Evolutionary conservation across 2,329 filamentous ascomycete species (phyloP).

Genomic region (Neofusicoccum umdonicola): DNA sequence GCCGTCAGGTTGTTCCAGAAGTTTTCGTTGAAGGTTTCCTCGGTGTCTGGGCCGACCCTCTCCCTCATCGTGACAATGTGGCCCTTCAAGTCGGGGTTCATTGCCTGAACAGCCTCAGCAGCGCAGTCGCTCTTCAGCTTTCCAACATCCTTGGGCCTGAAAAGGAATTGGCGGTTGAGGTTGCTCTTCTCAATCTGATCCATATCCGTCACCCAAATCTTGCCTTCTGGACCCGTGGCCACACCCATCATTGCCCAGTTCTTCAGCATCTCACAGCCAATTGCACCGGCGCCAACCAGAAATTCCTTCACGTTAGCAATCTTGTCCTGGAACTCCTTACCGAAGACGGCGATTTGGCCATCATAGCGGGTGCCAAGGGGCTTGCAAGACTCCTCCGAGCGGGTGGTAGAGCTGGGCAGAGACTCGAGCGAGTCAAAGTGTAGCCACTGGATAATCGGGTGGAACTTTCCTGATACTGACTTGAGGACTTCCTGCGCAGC

Average conservation of each 20-base stretch:
- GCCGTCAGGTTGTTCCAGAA: slow-evolving; percentile 89
- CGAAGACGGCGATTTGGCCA: slow-evolving; percentile 95
- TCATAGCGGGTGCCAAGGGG: slow-evolving; percentile 86
- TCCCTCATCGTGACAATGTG: slow-evolving; percentile 87
- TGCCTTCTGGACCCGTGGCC: slow-evolving; percentile 80
- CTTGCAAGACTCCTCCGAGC: slow-evolving; percentile 84
- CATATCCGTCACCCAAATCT: slow-evolving; percentile 93
- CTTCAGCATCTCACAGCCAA: slow-evolving; percentile 98
- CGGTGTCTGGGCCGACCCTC: slow-evolving; percentile 86
- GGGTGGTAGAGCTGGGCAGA: slow-evolving; percentile 69
- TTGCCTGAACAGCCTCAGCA: slow-evolving; percentile 80
- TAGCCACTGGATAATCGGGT: slow-evolving; percentile 91
- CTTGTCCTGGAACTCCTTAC: slow-evolving; percentile 90
- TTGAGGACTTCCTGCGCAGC: slow-evolving; percentile 94
- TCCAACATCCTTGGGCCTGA: slow-evolving; percentile 89
- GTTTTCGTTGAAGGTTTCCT: slow-evolving; percentile 87
- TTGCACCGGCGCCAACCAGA: slow-evolving; percentile 92
- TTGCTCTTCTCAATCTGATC: slow-evolving; percentile 99
- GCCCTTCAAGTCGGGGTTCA: slow-evolving; percentile 89
- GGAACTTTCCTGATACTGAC: slow-evolving; percentile 95
- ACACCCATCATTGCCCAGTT: slow-evolving; percentile 99
- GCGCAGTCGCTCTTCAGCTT: slow-evolving; percentile 96
- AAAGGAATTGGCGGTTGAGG: slow-evolving; percentile 93
- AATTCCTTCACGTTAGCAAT: slow-evolving; percentile 88
- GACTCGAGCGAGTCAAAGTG: slow-evolving; percentile 99